A percentile compares a stretch with the other conserved stretches of the same genome.
phyloP scores from a whole-genome alignment of 495 filamentous ascomycete species.

The Stereocaulon alpinum region DNA sequence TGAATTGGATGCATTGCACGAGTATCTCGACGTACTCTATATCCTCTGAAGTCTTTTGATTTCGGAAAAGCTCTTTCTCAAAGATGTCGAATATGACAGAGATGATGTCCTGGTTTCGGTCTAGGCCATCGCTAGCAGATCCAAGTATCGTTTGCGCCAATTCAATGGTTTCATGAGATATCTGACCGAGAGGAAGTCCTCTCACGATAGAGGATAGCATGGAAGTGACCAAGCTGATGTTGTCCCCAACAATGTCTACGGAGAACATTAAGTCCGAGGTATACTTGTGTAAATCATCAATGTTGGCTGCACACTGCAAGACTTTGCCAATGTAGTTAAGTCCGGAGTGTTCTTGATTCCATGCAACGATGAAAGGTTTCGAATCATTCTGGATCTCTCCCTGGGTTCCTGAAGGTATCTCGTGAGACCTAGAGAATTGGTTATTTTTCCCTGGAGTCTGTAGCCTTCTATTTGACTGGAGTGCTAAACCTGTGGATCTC shows the following conservation, averaged over 20 bases:
- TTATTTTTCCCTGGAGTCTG: neutral
- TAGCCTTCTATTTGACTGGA: neutral
- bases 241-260: conserved; percentile 48
- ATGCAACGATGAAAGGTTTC: conserved; percentile 52
- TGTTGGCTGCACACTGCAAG: conserved; percentile 41
- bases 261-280: conserved; percentile 23
- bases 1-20: conserved; percentile 67
- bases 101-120: conserved; percentile 65
- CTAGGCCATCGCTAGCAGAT: conserved; percentile 62
- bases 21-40: conserved; percentile 52
- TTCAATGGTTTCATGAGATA: conserved; percentile 17
- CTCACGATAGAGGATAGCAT: conserved; percentile 38
- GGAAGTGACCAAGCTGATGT: conserved; percentile 51
- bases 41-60: conserved; percentile 32
- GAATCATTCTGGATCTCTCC: conserved; percentile 63
- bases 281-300: conserved; percentile 33
- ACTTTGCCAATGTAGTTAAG: conserved; percentile 67
- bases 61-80: conserved; percentile 49
- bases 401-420: conserved; percentile 47
- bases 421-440: neutral
- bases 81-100: conserved; percentile 74
- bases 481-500: conserved; percentile 8
- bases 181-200: conserved; percentile 20
- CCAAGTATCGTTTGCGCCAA: conserved; percentile 49
- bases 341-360: conserved; percentile 66